phyloP scores from a whole-genome alignment of 768 basidiomycete genomes.

The Pleurotus djamor region DNA sequence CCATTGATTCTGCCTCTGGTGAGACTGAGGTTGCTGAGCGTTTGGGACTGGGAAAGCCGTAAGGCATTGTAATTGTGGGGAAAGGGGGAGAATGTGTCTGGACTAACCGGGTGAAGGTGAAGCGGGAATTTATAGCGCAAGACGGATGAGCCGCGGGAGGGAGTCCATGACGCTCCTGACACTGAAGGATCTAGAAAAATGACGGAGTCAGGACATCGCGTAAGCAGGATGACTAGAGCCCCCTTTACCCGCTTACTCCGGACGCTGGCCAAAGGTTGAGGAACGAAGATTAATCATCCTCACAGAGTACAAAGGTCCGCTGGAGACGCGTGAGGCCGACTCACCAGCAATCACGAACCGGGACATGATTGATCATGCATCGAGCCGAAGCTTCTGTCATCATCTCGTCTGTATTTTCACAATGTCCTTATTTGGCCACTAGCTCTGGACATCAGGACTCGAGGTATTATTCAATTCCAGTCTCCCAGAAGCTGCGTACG shows the following conservation, averaged over 20 bases:
- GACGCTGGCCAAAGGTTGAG: background rate
- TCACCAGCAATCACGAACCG: background rate
- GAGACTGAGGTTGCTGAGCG: background rate
- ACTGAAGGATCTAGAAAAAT: slow-evolving; percentile 1
- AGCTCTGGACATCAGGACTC: background rate
- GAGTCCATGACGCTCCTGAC: background rate
- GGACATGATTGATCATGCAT: background rate
- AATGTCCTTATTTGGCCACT: background rate
- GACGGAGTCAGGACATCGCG: background rate
- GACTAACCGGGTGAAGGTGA: background rate
- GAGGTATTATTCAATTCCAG: slow-evolving; percentile 13
- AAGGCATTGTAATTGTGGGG: slow-evolving; percentile 1
- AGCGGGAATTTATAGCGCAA: slow-evolving; percentile 3
- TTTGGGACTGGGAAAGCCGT: slow-evolving; percentile 5
- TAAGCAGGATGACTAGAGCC: background rate
- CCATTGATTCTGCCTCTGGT: background rate
- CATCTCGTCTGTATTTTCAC: background rate
- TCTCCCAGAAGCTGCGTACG: slow-evolving; percentile 28
- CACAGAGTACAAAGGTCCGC: background rate
- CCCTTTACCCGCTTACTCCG: background rate
- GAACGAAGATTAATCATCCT: background rate
- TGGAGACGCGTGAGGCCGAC: background rate
- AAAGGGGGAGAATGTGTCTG: background rate
- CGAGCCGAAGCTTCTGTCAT: background rate
- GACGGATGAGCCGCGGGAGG: background rate